These are phyloP conservation scores for Raffaelea ambrosiae DNA, from an alignment of 2,329 filamentous ascomycete genomes.

Conservation along the genomic window DNA sequence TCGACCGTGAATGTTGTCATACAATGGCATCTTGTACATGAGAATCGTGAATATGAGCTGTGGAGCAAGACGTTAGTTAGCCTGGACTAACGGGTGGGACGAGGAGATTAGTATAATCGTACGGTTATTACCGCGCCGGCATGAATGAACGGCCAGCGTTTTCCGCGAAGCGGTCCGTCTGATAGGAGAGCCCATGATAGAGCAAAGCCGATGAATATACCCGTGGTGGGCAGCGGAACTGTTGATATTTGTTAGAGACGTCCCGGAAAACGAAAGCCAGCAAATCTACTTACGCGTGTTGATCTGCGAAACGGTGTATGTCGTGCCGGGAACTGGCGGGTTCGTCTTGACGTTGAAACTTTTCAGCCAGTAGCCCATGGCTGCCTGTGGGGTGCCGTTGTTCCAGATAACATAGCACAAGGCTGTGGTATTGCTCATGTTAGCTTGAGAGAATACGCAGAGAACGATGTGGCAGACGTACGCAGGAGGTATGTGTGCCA, in stretches of 20 bases:
- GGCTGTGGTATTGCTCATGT: conserved; percentile 13
- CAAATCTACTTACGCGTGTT: conserved; percentile 21
- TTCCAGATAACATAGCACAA: conserved; percentile 29
- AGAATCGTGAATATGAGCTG: conserved; percentile 23
- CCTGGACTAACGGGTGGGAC: too few species aligned
- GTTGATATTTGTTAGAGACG: not conserved
- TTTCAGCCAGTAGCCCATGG: conserved; percentile 34
- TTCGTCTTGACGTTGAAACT: conserved; percentile 25
- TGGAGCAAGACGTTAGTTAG: not conserved
- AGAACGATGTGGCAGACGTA: conserved; percentile 8
- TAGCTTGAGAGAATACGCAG: not conserved
- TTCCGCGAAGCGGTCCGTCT: conserved; percentile 22
- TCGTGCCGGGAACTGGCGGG: conserved; percentile 24
- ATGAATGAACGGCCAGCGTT: conserved; percentile 30
- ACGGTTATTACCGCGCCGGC: conserved; percentile 25
- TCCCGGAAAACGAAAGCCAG: not conserved
- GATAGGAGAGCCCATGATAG: conserved; percentile 28
- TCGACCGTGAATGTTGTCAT: conserved; percentile 24
- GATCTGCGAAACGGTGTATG: conserved; percentile 23
- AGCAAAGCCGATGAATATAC: conserved; percentile 25
- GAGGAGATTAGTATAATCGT: conserved; percentile 7
- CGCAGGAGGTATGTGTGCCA: conserved; percentile 31
- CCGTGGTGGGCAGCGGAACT: conserved; percentile 23
- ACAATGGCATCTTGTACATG: conserved; percentile 26
- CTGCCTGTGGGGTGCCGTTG: conserved; percentile 23